phyloP scores from a whole-genome alignment of 2,329 filamentous ascomycete genomes.

The Alternaria longipes region DNA sequence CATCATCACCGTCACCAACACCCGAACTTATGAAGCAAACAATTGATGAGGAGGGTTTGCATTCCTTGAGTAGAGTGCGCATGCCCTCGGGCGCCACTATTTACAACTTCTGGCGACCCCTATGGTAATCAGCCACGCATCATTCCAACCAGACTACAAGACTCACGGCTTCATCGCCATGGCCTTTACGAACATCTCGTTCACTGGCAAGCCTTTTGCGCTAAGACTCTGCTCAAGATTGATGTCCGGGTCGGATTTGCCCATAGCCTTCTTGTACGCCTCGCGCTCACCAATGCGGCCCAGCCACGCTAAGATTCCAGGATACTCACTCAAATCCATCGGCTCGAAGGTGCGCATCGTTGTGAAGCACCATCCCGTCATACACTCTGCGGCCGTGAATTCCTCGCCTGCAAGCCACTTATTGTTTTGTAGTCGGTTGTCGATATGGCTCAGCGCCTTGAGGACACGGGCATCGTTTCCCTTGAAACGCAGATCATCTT shows the following conservation, averaged over 20 bases:
- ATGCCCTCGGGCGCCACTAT: neutral
- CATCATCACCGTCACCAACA: constrained; percentile 6
- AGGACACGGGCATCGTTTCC: constrained; percentile 48
- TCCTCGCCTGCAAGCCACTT: constrained; percentile 68
- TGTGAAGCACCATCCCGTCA: constrained; percentile 68
- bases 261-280: constrained; percentile 62
- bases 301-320: constrained; percentile 44
- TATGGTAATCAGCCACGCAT: constrained; percentile 12
- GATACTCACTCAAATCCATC: constrained; percentile 45
- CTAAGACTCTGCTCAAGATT: constrained; percentile 39
- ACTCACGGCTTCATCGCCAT: constrained; percentile 37
- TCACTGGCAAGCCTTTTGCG: constrained; percentile 35
- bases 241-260: constrained; percentile 61
- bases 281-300: constrained; percentile 37
- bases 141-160: neutral
- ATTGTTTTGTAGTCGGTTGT: constrained; percentile 59
- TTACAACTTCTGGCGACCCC: constrained; percentile 13
- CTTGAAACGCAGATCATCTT: constrained; percentile 49
- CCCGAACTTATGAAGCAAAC: neutral
- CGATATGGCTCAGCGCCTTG: constrained; percentile 56
- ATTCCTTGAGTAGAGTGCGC: neutral
- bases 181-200: constrained; percentile 32
- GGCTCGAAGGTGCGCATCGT: constrained; percentile 66
- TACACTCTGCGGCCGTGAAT: constrained; percentile 73
- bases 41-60: neutral